phyloP scores from a whole-genome alignment of 2,329 filamentous ascomycete genomes.

The Phyllosticta paracitricarpa region DNA sequence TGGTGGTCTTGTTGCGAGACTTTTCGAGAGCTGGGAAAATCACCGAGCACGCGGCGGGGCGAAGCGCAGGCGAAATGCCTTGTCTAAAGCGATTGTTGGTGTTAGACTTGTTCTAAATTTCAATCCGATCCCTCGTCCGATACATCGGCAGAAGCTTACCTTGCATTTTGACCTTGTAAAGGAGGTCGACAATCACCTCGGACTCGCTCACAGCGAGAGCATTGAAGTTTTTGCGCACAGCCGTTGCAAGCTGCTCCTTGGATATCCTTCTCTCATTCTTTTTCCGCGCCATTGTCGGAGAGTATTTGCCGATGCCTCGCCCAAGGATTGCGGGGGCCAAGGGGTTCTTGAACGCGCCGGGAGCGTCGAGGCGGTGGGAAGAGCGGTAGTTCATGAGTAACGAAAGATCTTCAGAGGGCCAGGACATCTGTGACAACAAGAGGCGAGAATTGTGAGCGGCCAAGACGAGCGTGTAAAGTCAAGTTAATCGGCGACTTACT shows the following conservation, averaged over 20 bases:
- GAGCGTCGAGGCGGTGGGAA: constrained; percentile 60
- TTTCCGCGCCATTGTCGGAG: constrained; percentile 63
- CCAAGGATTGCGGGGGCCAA: constrained; percentile 41
- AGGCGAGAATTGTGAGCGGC: neutral
- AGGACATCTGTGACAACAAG: constrained; percentile 43
- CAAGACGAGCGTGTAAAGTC: neutral
- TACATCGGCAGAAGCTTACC: constrained; percentile 28
- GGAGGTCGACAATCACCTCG: constrained; percentile 70
- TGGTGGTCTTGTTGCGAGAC: constrained; percentile 21
- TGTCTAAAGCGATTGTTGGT: constrained; percentile 26
- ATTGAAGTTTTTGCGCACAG: constrained; percentile 77
- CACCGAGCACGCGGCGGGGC: constrained; percentile 20
- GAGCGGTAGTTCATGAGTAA: constrained; percentile 67
- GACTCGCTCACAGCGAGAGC: constrained; percentile 68
- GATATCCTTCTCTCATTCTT: constrained; percentile 56
- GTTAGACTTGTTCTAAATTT: neutral
- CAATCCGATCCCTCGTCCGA: neutral
- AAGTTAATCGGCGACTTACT: neutral
- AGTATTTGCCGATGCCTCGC: constrained; percentile 56
- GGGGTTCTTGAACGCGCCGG: constrained; percentile 54
- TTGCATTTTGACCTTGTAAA: constrained; percentile 59
- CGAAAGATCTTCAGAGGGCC: constrained; percentile 56
- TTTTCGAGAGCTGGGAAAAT: constrained; percentile 21
- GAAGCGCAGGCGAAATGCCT: constrained; percentile 38
- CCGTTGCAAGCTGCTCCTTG: constrained; percentile 61